These are phyloP conservation scores for Triticum urartu DNA, from an alignment of 176 grass and related monocot genomes.

Conservation along the genomic window DNA sequence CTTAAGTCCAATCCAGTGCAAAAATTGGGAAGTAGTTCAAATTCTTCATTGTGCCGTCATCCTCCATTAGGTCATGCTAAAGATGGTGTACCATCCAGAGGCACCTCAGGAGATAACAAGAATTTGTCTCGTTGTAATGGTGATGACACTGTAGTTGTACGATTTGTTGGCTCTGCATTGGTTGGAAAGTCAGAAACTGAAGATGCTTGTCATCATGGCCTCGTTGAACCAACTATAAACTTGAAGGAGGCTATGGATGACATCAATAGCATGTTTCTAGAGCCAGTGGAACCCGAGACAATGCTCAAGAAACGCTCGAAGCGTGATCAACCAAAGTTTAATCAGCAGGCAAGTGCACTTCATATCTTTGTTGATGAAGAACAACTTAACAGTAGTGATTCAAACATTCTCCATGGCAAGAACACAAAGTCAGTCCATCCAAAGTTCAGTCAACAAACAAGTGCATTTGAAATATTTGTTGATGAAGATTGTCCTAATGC, in stretches of 20 bases:
- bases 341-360: conserved; percentile 59
- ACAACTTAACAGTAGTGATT: conserved; percentile 19
- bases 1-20: conserved; percentile 27
- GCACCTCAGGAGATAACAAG: conserved; percentile 38
- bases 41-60: conserved; percentile 13
- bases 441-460: conserved; percentile 40
- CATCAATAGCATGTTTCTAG: conserved; percentile 88
- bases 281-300: conserved; percentile 76
- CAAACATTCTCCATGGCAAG: conserved; percentile 16
- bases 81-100: conserved; percentile 27
- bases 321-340: conserved; percentile 39
- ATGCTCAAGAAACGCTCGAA: conserved; percentile 60
- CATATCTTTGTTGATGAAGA: conserved; percentile 89
- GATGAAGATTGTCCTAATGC: conserved; percentile 53
- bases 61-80: conserved; percentile 32
- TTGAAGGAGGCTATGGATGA: conserved; percentile 83
- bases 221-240: conserved; percentile 89
- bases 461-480: conserved; percentile 74
- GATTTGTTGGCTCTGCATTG: conserved; percentile 83
- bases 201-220: conserved; percentile 89
- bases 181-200: conserved; percentile 86
- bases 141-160: conserved; percentile 85
- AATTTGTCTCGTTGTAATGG: conserved; percentile 44
- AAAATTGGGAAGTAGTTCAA: conserved; percentile 43
- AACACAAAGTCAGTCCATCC: conserved; percentile 33